Evolutionary conservation across 306 rosid species (phyloP), one percentile per base, ranked within the genome.

Genomic region (Glycine soja): DNA sequence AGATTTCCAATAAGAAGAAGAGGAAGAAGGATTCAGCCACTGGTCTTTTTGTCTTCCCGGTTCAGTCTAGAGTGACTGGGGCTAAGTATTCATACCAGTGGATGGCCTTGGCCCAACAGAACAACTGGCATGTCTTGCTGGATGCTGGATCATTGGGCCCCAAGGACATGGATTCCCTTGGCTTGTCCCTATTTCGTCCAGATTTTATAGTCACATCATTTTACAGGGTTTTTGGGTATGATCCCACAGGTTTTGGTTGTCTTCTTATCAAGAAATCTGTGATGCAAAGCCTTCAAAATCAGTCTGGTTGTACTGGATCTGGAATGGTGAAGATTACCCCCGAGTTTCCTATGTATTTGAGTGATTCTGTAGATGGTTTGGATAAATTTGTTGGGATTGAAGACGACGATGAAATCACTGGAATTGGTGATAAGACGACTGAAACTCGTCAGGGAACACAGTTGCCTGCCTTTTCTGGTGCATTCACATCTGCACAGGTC

Each of bases 71-170:
- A 82, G 98, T 95, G 10, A 95, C 97, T 0, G 98, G 98, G 77
- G 90, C 95, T 5, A 95, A 95, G 90, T 95, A 92, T 89, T 95
- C 98, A 0, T 95, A 95, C 82, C 98, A 92, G 79, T 95, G 98
- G 98, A 94, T 94, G 98, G 97, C 98, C n/a, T 77, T 95, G 46
- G 98, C 98, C 0, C 98, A 95, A 72, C 98, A 95, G 86, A 95
- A 95, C 83, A 92, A 95, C 79, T 95, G 98, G 98, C 98, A 95
- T 81, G 98, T 95, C 32, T 88, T 92, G 79, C 94, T 95, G 67
- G 98, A 95, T 81, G 98, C 98, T 14, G 98, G 98, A 8, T 95
- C 98, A 8, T 77, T 95, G 85, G 98, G 98, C 59, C 98, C 98
- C 51, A 95, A 95, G 88, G 98, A 95, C 83, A 95, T 95, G 98